These are phyloP conservation scores for Leucocoprinus birnbaumii DNA, from an alignment of 768 basidiomycete genomes.

Conservation along the genomic window DNA sequence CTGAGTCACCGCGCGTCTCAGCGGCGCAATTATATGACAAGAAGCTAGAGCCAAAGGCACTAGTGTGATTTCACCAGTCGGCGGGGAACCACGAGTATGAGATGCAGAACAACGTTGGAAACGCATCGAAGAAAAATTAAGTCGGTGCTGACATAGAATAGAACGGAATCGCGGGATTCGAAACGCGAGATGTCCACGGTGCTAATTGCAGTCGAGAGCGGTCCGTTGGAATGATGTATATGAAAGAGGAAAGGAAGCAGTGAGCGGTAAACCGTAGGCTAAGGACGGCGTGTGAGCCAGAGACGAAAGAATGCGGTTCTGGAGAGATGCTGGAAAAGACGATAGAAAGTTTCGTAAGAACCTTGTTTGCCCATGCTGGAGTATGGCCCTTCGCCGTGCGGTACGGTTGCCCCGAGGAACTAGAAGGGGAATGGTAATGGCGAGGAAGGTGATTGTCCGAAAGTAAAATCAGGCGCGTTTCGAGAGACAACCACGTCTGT, in stretches of 20 bases:
- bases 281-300: neutral
- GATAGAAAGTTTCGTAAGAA: constrained; percentile 22
- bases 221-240: neutral
- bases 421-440: constrained; percentile 25
- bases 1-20: neutral
- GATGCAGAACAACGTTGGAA: neutral
- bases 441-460: neutral
- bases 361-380: constrained; percentile 83
- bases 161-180: neutral
- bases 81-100: neutral
- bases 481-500: neutral
- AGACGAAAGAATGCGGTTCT: constrained; percentile 6
- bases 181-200: neutral
- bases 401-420: constrained; percentile 86
- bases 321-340: constrained; percentile 14
- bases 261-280: neutral
- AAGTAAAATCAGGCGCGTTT: neutral
- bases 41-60: neutral
- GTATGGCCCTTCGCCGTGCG: constrained; percentile 85
- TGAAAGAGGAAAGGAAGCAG: neutral
- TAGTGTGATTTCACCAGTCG: no score
- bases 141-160: neutral
- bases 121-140: neutral
- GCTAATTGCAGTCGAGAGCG: neutral
- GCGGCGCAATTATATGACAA: neutral